Percentiles rank a stretch among this genome's conserved stretches.
phyloP scores from a whole-genome alignment of 2,329 filamentous ascomycete genomes.

The Exophiala sp. region DNA sequence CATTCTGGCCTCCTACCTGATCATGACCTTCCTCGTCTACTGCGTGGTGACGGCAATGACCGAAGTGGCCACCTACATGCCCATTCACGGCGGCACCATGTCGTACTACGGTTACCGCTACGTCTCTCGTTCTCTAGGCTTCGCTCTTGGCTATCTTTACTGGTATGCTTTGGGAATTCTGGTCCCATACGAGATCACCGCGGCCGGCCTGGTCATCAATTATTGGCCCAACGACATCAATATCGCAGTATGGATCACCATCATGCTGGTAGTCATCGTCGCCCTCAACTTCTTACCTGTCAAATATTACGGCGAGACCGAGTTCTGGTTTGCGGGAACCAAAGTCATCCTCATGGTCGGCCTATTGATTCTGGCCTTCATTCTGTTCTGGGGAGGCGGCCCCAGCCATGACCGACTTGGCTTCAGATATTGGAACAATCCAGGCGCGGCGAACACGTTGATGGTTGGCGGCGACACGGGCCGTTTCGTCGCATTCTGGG shows the following conservation, averaged over 20 bases:
- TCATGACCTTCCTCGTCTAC: slow-evolving; percentile 43
- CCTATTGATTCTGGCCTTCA: slow-evolving; percentile 48
- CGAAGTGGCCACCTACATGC: slow-evolving; percentile 40
- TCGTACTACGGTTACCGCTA: slow-evolving; percentile 42
- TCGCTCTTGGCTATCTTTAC: slow-evolving; percentile 42
- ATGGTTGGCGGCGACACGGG: slow-evolving; percentile 44
- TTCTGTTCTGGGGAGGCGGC: slow-evolving; percentile 54
- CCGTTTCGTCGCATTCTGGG: slow-evolving; percentile 49
- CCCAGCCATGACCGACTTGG: slow-evolving; percentile 47
- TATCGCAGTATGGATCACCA: slow-evolving; percentile 48
- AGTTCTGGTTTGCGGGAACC: slow-evolving; percentile 50
- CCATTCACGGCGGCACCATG: slow-evolving; percentile 42
- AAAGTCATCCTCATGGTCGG: slow-evolving; percentile 50
- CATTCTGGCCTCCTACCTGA: slow-evolving; percentile 27
- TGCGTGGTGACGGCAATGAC: slow-evolving; percentile 45
- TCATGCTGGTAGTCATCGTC: slow-evolving; percentile 55
- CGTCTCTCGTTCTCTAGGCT: slow-evolving; percentile 39
- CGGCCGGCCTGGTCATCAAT: slow-evolving; percentile 58
- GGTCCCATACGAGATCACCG: slow-evolving; percentile 56
- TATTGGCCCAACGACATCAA: slow-evolving; percentile 51
- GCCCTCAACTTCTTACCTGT: slow-evolving; percentile 46
- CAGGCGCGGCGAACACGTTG: slow-evolving; percentile 46
- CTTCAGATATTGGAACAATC: slow-evolving; percentile 48
- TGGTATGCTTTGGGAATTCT: slow-evolving; percentile 46
- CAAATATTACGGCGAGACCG: slow-evolving; percentile 48